phyloP scores from a whole-genome alignment of 164 flowering plant species.

The Kingdonia uniflora region DNA sequence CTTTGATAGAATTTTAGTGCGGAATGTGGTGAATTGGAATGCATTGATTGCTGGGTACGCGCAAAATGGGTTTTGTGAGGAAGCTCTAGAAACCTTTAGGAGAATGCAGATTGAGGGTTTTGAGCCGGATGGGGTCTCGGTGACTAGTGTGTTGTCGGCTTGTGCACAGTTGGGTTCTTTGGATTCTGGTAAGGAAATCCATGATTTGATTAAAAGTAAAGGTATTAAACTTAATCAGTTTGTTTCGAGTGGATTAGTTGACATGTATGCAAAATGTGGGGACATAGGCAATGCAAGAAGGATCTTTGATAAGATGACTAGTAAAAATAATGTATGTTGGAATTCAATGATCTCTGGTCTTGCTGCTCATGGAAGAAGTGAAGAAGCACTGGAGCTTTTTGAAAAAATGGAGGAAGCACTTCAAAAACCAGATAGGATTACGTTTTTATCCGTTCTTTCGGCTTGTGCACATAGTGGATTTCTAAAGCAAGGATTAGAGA shows the following conservation, averaged over 20 bases:
- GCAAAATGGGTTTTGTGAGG: slow-evolving; percentile 56
- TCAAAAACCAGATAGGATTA: slow-evolving; percentile 41
- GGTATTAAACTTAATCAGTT: slow-evolving; percentile 43
- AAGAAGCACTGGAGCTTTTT: slow-evolving; percentile 52
- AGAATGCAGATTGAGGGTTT: slow-evolving; percentile 51
- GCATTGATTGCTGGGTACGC: slow-evolving; percentile 55
- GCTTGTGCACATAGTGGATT: slow-evolving; percentile 75
- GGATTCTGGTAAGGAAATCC: slow-evolving; percentile 51
- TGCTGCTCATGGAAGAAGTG: slow-evolving; percentile 46
- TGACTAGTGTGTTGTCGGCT: slow-evolving; percentile 50
- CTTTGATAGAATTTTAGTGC: slow-evolving; percentile 35
- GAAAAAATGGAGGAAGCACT: slow-evolving; percentile 37
- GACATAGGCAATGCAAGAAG: slow-evolving; percentile 38
- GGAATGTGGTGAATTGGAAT: slow-evolving; percentile 76
- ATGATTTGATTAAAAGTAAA: slow-evolving; percentile 21
- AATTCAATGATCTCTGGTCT: slow-evolving; percentile 67
- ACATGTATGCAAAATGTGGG: slow-evolving; percentile 88
- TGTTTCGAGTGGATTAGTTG: slow-evolving; percentile 55
- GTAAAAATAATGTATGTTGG: slow-evolving; percentile 49
- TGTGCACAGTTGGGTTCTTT: slow-evolving; percentile 60
- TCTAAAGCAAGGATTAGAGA: slow-evolving; percentile 44
- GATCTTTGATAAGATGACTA: slow-evolving; percentile 35
- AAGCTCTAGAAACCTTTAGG: slow-evolving; percentile 43
- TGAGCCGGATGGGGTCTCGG: slow-evolving; percentile 55
- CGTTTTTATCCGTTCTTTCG: slow-evolving; percentile 51